These are phyloP conservation scores for Arthrobotrys musiformis DNA, from an alignment of 2,329 filamentous ascomycete genomes.

Conservation along the genomic window DNA sequence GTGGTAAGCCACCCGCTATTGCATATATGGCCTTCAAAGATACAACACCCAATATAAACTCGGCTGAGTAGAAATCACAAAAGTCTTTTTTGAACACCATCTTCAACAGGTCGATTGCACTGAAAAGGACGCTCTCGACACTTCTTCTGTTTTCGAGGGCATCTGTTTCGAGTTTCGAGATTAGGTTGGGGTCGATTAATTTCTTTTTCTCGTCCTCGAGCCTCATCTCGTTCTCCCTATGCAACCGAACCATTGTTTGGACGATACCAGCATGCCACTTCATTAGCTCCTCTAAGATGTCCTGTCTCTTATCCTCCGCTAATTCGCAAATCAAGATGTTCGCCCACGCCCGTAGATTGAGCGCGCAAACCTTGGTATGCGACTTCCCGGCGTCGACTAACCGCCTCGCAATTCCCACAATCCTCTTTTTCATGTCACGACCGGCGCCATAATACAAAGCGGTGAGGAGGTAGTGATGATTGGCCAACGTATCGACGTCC, in stretches of 20 bases:
- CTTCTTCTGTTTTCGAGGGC: not conserved
- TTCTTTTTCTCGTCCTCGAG: constrained; percentile 22
- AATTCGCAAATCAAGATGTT: constrained; percentile 72
- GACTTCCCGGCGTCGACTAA: constrained; percentile 71
- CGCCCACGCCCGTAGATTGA: constrained; percentile 74
- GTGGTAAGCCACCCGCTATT: constrained; percentile 54
- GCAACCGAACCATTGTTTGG: constrained; percentile 70
- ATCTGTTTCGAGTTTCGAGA: not conserved
- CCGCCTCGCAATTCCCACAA: constrained; percentile 67
- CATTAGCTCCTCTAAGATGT: constrained; percentile 67
- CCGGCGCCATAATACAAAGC: constrained; percentile 74
- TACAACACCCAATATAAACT: not conserved
- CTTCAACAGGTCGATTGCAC: constrained; percentile 19
- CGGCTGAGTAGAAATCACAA: constrained; percentile 42
- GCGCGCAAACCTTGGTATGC: constrained; percentile 74
- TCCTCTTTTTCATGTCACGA: constrained; percentile 64
- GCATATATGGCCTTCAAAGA: constrained; percentile 30
- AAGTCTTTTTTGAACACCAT: constrained; percentile 9
- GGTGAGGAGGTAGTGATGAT: constrained; percentile 75
- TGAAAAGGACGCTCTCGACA: constrained; percentile 20
- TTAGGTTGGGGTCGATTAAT: not conserved
- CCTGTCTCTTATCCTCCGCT: constrained; percentile 63
- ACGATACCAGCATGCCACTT: constrained; percentile 71
- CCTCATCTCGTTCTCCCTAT: constrained; percentile 66
- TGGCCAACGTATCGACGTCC: constrained; percentile 73